Evolutionary conservation across 805 yeast genomes (phyloP).

Genomic region (Debaryomyces maramus): DNA sequence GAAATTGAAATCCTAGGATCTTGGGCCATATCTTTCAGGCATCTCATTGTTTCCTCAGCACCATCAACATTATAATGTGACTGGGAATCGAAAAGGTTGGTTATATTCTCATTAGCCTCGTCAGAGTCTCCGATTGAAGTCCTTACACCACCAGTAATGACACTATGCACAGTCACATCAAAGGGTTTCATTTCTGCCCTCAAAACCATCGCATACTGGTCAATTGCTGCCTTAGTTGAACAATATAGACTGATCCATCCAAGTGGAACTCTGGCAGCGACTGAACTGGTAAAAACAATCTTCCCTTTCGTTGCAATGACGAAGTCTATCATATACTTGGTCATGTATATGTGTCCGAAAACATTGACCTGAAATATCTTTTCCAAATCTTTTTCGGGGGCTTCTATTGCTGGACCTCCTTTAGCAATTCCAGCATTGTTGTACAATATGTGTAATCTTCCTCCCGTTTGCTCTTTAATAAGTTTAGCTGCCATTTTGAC

Average conservation of each 20-base stretch:
- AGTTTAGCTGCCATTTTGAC: conserved; percentile 22
- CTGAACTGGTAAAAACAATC: conserved; percentile 39
- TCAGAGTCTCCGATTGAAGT: conserved; percentile 34
- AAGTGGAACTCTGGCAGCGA: conserved; percentile 31
- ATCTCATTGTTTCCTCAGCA: conserved; percentile 17
- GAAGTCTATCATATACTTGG: conserved; percentile 31
- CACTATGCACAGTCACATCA: conserved; percentile 39
- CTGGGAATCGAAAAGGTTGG: conserved; percentile 1
- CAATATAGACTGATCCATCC: conserved; percentile 36
- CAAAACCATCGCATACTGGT: conserved; percentile 31
- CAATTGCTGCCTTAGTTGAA: conserved; percentile 42
- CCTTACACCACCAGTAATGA: conserved; percentile 41
- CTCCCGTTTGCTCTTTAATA: conserved; percentile 28
- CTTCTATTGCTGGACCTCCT: conserved; percentile 33
- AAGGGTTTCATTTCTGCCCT: conserved; percentile 36
- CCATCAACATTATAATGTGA: conserved; percentile 21
- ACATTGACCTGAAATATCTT: conserved; percentile 33
- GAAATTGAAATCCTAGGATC: conserved; percentile 14
- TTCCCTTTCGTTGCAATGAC: conserved; percentile 35
- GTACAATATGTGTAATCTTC: conserved; percentile 35
- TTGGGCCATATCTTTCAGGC: conserved; percentile 24
- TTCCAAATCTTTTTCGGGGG: conserved; percentile 21
- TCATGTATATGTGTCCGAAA: conserved; percentile 37
- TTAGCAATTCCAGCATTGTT: conserved; percentile 41
- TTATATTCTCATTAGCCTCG: too few relatives aligned